Base-by-base conservation (phyloP, 169 alveolate species). In the Theileria parva region DNA sequence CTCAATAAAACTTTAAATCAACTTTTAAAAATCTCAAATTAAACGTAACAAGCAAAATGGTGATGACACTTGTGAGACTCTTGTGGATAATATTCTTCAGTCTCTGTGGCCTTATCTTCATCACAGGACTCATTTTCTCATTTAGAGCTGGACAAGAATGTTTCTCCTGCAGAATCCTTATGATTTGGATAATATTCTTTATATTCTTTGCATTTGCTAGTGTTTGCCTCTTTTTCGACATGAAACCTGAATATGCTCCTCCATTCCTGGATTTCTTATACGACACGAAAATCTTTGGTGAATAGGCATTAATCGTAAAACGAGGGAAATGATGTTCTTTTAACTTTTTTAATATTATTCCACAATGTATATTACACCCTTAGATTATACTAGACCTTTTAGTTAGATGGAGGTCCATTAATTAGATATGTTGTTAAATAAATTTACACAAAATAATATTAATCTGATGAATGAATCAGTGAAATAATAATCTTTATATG, bases 11-110 rank as follows among this genome's bases (percentile, higher is more conserved):
- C 17, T 44, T 44, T 4, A 44, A 44, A 44, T 44, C 53, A 59
- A 59, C 67, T 59, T 59, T 25, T 9, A 25, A 59, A 59, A 11
- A 12, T 11, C 11, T 25, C 27, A 12, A 25, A 63, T 39, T 15
- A 63, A 63, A 63, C 19, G n/a, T 27, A 30, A 25, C 21, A 2
- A 63, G n/a, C 25, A n/a, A 21, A 21, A 65, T 65, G 28, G 51
- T 32, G 19, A 68, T 68, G 77, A 37, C n/a, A 68, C 48, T 68
- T 7, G 66, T 32, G 0, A 32, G 48, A 21, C 27, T 68, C 23
- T 9, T 68, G 63, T 68, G 77, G 77, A 68, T 68, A 28, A 51
- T 68, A 44, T 25, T 44, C 37, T 68, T 68, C 48, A 37, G 53
- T 25, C 30, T 68, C n/a, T 68, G 66, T 44, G 77, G 77, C 15